These are phyloP conservation scores for Spergularia bocconei DNA, from an alignment of 148 eudicot genomes.

Conservation along the genomic window DNA sequence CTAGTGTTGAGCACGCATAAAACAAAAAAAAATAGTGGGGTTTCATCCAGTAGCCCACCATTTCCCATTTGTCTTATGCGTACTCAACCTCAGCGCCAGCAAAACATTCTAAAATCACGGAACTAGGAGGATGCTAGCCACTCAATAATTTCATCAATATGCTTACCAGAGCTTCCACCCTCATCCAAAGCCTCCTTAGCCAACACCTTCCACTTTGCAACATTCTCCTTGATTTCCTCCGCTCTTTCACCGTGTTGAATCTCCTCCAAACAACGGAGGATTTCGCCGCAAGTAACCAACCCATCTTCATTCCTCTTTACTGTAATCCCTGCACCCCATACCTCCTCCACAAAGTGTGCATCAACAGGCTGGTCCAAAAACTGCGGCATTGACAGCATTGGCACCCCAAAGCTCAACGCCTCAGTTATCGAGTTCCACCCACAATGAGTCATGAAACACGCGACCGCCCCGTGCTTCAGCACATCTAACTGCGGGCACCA, in stretches of 20 bases:
- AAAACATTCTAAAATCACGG: no score
- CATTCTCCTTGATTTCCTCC: conserved; percentile 22
- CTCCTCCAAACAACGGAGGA: conserved; percentile 17
- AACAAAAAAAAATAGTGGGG: no score
- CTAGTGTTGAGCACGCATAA: no score
- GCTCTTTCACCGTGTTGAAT: conserved; percentile 13
- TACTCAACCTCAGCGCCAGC: no score
- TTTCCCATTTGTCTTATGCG: no score
- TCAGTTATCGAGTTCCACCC: no score
- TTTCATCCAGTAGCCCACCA: no score
- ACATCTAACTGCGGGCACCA: conserved; percentile 30
- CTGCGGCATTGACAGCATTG: conserved; percentile 31
- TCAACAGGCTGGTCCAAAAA: conserved; percentile 28
- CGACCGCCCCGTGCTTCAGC: conserved; percentile 22
- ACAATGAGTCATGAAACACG: conserved; percentile 32
- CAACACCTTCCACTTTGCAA: conserved; percentile 23
- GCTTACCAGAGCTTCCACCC: conserved; percentile 22
- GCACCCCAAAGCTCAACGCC: conserved; percentile 29
- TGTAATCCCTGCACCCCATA: conserved; percentile 23
- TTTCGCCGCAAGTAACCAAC: conserved; percentile 17
- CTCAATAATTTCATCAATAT: conserved; percentile 21
- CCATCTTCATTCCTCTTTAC: conserved; percentile 18
- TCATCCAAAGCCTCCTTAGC: conserved; percentile 26
- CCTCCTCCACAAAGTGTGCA: conserved; percentile 26
- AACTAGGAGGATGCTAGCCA: conserved; percentile 12